Evolutionary conservation across 495 filamentous ascomycete species (phyloP).

Genomic region (Penicillium paxilli): DNA sequence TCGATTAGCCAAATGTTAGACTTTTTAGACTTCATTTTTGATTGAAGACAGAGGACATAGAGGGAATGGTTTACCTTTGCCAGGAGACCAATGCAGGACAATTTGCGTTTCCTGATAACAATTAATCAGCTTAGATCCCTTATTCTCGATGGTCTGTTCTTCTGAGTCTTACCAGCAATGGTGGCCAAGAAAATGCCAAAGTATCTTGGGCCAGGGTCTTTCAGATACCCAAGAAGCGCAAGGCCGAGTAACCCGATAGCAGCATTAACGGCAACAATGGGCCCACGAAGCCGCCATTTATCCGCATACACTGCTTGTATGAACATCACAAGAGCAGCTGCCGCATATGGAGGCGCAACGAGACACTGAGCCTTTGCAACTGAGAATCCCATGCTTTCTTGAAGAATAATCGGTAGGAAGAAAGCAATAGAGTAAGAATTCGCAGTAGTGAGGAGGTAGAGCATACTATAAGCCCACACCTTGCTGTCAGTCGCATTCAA

Average conservation of each 20-base stretch:
- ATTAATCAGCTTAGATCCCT: conserved; percentile 44
- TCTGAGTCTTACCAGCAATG: neutral
- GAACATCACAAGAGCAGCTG: conserved; percentile 52
- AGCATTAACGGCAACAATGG: neutral
- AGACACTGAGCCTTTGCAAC: conserved; percentile 55
- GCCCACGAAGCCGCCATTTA: neutral
- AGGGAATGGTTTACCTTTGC: conserved; percentile 12
- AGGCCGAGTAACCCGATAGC: neutral
- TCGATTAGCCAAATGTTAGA: neutral
- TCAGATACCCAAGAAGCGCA: neutral
- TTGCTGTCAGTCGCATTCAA: neutral
- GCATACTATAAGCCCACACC: neutral
- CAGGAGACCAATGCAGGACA: conserved; percentile 15
- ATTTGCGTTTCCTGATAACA: conserved; percentile 19
- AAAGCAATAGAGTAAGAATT: conserved; percentile 58
- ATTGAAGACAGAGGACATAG: neutral
- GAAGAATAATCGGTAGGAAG: conserved; percentile 63
- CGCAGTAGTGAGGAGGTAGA: conserved; percentile 32
- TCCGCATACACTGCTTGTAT: conserved; percentile 2
- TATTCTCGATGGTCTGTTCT: no score
- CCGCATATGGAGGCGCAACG: conserved; percentile 56
- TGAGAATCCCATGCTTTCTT: conserved; percentile 62
- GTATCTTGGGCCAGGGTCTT: neutral
- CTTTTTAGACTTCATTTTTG: neutral
- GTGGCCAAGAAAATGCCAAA: neutral